Conservation (phyloP, 768 basidiomycete genomes). For the Pluteus cervinus region DNA sequence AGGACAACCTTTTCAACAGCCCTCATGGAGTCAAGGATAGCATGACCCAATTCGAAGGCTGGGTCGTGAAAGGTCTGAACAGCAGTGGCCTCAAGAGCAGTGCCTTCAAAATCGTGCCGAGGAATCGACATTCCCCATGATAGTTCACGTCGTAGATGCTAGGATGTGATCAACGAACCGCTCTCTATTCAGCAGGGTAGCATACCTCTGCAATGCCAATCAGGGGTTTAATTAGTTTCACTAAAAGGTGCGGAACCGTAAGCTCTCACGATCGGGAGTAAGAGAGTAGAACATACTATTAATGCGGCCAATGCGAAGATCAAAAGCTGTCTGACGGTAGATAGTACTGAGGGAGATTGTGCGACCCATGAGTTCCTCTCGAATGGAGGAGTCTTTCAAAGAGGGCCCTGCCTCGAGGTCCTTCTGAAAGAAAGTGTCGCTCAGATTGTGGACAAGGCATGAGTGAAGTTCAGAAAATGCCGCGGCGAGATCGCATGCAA, state of each 20-base stretch:
- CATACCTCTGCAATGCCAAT: slow-evolving; percentile 32
- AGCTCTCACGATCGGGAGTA: background rate
- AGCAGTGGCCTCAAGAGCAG: slow-evolving; percentile 7
- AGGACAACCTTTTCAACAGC: slow-evolving; percentile 26
- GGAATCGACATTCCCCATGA: slow-evolving; percentile 32
- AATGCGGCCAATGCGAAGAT: slow-evolving; percentile 37
- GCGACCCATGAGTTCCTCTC: slow-evolving; percentile 21
- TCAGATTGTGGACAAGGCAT: slow-evolving; percentile 25
- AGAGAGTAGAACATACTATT: slow-evolving; percentile 23
- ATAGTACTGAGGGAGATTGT: slow-evolving; percentile 32
- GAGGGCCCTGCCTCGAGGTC: background rate
- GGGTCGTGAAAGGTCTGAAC: slow-evolving; percentile 17
- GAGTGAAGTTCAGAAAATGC: slow-evolving; percentile 27
- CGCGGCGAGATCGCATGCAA: slow-evolving; percentile 31
- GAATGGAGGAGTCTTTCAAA: slow-evolving; percentile 12
- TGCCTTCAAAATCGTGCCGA: slow-evolving; percentile 3
- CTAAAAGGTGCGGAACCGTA: slow-evolving; percentile 11
- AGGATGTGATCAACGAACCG: background rate
- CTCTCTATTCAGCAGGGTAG: background rate
- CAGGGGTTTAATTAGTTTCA: slow-evolving; percentile 36
- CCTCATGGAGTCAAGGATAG: slow-evolving; percentile 27
- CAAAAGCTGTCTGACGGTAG: slow-evolving; percentile 40
- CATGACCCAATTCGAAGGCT: slow-evolving; percentile 26
- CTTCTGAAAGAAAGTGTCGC: slow-evolving; percentile 6
- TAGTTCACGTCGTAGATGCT: slow-evolving; percentile 37